A percentile compares a stretch with the other conserved stretches of the same genome.
These are phyloP conservation scores for Noccaea bulbosa DNA, from an alignment of 345 rosid species.

Conservation along the genomic window DNA sequence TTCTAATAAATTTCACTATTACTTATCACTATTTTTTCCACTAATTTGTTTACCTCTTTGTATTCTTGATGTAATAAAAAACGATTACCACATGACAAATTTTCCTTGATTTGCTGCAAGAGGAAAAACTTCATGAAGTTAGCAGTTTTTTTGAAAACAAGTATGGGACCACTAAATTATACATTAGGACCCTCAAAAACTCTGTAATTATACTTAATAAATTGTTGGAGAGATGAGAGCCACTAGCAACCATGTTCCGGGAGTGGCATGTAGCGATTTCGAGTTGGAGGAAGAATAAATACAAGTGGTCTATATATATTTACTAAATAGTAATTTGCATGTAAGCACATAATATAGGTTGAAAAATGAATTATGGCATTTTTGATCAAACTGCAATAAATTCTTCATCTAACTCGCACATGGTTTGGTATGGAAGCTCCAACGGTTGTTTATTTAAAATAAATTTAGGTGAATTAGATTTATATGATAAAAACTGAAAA, in stretches of 20 bases:
- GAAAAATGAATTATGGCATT: conserved; percentile 12
- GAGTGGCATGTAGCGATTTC: conserved; percentile 29
- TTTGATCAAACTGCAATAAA: conserved; percentile 34
- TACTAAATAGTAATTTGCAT: conserved; percentile 16
- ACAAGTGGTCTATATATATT: conserved; percentile 8
- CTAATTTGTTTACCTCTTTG: too few relatives aligned
- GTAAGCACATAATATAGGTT: conserved; percentile 11
- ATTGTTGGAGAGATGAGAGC: conserved; percentile 2
- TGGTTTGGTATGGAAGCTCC: conserved; percentile 35
- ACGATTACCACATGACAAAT: neutral
- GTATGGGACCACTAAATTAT: neutral
- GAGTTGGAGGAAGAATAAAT: neutral
- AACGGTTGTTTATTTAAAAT: neutral
- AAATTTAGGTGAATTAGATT: neutral
- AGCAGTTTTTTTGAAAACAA: too few relatives aligned
- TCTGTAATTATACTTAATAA: too few relatives aligned
- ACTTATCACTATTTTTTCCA: too few relatives aligned
- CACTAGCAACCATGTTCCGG: conserved; percentile 4
- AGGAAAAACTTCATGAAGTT: too few relatives aligned
- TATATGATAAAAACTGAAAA: neutral
- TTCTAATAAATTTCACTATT: too few relatives aligned
- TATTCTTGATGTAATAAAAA: too few relatives aligned
- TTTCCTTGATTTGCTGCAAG: too few relatives aligned
- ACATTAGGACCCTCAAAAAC: neutral
- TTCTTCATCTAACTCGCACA: conserved; percentile 42